These are phyloP conservation scores for Kodamaea hsintzibuensis DNA, from an alignment of 805 yeast genomes.

Conservation along the genomic window DNA sequence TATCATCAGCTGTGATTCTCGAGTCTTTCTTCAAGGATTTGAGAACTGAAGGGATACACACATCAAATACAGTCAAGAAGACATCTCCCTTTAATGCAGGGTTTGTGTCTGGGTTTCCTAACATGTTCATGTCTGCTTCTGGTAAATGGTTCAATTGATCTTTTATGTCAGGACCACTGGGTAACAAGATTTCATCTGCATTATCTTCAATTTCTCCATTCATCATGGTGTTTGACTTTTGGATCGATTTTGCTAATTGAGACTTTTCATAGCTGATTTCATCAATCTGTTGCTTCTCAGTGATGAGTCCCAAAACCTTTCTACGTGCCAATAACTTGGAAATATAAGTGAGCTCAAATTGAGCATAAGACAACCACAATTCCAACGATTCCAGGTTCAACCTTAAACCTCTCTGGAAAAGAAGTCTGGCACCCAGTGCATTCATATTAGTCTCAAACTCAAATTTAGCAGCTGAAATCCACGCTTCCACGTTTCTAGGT, in stretches of 20 bases:
- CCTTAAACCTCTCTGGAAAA: slow-evolving; percentile 82
- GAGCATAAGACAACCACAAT: slow-evolving; percentile 84
- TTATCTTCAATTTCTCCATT: slow-evolving; percentile 31
- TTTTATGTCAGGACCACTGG: slow-evolving; percentile 56
- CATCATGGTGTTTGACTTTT: slow-evolving; percentile 17
- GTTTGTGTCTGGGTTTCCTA: slow-evolving; percentile 83
- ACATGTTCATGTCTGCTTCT: slow-evolving; percentile 80
- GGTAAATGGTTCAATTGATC: slow-evolving; percentile 73
- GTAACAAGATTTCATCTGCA: slow-evolving; percentile 44
- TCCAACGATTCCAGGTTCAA: slow-evolving; percentile 72
- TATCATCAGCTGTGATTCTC: slow-evolving; percentile 32
- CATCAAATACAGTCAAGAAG: slow-evolving; percentile 42
- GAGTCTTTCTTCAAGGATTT: slow-evolving; percentile 26
- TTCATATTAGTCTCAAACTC: slow-evolving; percentile 89
- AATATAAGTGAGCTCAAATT: slow-evolving; percentile 83
- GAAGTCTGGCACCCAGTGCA: slow-evolving; percentile 82
- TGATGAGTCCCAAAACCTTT: slow-evolving; percentile 73
- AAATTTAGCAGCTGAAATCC: slow-evolving; percentile 94
- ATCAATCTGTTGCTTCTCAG: slow-evolving; percentile 65
- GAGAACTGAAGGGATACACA: slow-evolving; percentile 33
- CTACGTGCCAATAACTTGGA: slow-evolving; percentile 83
- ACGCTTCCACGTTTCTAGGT: slow-evolving; percentile 86
- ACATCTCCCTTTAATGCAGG: slow-evolving; percentile 62
- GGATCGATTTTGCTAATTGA: slow-evolving; percentile 41
- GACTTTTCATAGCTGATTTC: slow-evolving; percentile 39